A percentile compares a stretch with the other conserved stretches of the same genome.
These are phyloP conservation scores for Gracilaria caudata DNA, from an alignment of 23 red algal genomes.

Conservation along the genomic window DNA sequence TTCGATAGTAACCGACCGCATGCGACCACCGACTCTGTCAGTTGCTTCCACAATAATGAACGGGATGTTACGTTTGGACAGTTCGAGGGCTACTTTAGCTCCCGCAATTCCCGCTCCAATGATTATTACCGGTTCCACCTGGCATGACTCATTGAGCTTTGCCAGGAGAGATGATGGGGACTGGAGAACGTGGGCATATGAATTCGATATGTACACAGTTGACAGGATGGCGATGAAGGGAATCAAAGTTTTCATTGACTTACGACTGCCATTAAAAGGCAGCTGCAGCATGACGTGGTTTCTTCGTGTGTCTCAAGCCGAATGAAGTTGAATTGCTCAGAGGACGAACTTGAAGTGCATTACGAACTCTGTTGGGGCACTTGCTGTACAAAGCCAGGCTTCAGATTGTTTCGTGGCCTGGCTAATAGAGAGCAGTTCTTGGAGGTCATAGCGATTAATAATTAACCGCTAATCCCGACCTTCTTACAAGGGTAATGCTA, in stretches of 20 bases:
- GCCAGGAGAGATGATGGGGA: background rate
- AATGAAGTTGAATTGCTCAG: too few species aligned
- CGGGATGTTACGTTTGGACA: conserved; percentile 11
- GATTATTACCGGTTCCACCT: conserved; percentile 23
- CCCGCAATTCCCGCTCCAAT: conserved; percentile 33
- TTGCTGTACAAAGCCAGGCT: too few species aligned
- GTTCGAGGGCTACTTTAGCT: conserved; percentile 39
- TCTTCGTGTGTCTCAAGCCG: too few species aligned
- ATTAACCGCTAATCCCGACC: too few species aligned
- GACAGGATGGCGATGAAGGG: background rate
- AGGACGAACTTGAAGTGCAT: too few species aligned
- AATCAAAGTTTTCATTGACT: too few species aligned
- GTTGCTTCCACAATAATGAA: conserved; percentile 49
- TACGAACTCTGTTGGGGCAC: too few species aligned
- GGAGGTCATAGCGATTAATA: too few species aligned
- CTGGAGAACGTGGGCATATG: background rate
- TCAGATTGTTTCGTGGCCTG: too few species aligned
- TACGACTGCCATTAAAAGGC: too few species aligned
- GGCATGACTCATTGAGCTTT: background rate
- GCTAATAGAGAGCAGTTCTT: too few species aligned
- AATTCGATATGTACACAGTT: background rate
- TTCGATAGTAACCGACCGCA: background rate
- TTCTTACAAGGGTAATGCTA: too few species aligned
- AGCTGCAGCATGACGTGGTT: background rate
- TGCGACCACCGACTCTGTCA: conserved; percentile 38